Evolutionary conservation across 495 filamentous ascomycete species (phyloP).

Genomic region (Cetradonia linearis): DNA sequence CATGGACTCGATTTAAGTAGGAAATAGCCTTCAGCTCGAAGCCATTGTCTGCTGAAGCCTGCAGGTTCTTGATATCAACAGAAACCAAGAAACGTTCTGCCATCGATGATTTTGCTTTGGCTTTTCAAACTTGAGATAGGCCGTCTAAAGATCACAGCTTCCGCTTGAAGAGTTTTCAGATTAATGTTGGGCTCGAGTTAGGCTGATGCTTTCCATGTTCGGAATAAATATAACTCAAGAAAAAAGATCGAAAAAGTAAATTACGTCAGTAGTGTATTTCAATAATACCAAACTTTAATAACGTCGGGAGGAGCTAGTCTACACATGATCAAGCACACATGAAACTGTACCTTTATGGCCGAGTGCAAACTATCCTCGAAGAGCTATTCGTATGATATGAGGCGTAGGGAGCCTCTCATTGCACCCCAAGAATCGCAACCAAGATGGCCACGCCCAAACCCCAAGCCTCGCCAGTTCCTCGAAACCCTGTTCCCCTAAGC

Average conservation of each 20-base stretch:
- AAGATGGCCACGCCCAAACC: slow-evolving; percentile 24
- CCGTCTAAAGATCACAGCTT: too few relatives aligned
- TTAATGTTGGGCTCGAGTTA: background rate
- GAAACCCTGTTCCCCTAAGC: slow-evolving; percentile 86
- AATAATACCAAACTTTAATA: background rate
- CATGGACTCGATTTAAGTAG: slow-evolving; percentile 66
- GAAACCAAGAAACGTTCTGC: slow-evolving; percentile 41
- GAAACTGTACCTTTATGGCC: background rate
- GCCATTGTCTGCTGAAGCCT: slow-evolving; percentile 34
- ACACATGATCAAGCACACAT: background rate
- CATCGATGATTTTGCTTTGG: too few relatives aligned
- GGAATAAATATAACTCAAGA: background rate
- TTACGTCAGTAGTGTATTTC: slow-evolving; percentile 5
- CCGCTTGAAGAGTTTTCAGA: too few relatives aligned
- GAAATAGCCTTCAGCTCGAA: slow-evolving; percentile 61
- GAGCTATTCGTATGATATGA: background rate
- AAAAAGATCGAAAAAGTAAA: background rate
- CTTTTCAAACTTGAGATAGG: too few relatives aligned
- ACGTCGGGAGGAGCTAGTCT: background rate
- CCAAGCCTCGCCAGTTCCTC: slow-evolving; percentile 36
- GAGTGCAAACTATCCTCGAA: background rate
- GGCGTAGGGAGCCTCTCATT: background rate
- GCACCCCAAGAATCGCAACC: background rate
- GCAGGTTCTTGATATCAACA: slow-evolving; percentile 33
- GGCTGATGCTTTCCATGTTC: background rate